A percentile compares a stretch with the other conserved stretches of the same genome.
These are phyloP conservation scores for Colletotrichum liaoningense DNA, from an alignment of 2,329 filamentous ascomycete species.

Conservation along the genomic window DNA sequence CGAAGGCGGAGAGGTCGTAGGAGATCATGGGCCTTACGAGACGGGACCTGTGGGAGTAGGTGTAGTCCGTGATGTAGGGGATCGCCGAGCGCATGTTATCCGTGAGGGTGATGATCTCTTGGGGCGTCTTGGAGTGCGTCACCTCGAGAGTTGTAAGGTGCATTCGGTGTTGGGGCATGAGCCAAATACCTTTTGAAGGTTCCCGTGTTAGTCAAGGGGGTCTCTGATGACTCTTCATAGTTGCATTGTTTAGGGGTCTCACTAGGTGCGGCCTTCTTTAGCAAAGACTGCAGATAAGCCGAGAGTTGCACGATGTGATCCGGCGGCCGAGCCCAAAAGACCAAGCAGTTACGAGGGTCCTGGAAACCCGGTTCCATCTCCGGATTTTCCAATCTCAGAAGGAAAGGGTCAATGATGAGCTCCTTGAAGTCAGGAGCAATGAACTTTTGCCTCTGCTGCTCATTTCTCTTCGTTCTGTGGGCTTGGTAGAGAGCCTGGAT, in stretches of 20 bases:
- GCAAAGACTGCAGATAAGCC: conserved; percentile 72
- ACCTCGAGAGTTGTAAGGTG: conserved; percentile 90
- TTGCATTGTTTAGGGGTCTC: conserved; percentile 46
- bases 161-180: conserved; percentile 82
- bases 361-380: conserved; percentile 74
- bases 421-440: conserved; percentile 75
- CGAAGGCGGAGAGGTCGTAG: conserved; percentile 87
- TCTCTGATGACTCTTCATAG: not conserved
- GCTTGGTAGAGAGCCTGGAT: conserved; percentile 79
- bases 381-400: conserved; percentile 75
- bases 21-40: conserved; percentile 86
- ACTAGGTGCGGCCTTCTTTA: conserved; percentile 77
- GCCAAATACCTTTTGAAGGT: conserved; percentile 75
- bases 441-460: conserved; percentile 80
- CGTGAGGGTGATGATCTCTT: conserved; percentile 75
- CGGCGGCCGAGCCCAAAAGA: conserved; percentile 89
- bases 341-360: conserved; percentile 84
- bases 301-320: conserved; percentile 76
- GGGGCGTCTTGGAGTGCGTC: conserved; percentile 79
- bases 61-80: conserved; percentile 72
- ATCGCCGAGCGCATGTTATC: conserved; percentile 66
- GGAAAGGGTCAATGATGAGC: conserved; percentile 80
- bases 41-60: conserved; percentile 74
- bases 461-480: conserved; percentile 81
- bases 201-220: not conserved